A percentile compares a stretch with the other conserved stretches of the same genome.
Conservation (phyloP, 2,329 filamentous ascomycete genomes). For the Cladobotryum protrusum region DNA sequence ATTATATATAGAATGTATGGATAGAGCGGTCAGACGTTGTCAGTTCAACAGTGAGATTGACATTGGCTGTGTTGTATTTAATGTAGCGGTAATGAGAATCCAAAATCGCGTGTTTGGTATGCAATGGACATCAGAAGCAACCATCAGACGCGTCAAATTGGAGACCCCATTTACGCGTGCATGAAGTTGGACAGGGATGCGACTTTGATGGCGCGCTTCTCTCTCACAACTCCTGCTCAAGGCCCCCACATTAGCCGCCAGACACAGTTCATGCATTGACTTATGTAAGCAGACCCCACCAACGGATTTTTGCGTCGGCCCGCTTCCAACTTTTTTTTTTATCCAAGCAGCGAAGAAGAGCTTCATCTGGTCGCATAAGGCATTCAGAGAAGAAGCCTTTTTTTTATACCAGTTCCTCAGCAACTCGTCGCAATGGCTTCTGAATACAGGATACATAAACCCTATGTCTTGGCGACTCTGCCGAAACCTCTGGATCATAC, state of each 20-base stretch:
- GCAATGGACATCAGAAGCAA: not conserved
- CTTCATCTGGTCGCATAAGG: slow-evolving; percentile 16
- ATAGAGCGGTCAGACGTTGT: too few species aligned
- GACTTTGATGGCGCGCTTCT: slow-evolving; percentile 3
- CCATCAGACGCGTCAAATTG: slow-evolving; percentile 7
- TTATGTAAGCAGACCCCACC: slow-evolving; percentile 21
- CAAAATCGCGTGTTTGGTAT: not conserved
- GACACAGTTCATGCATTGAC: slow-evolving; percentile 6
- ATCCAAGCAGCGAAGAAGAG: slow-evolving; percentile 15
- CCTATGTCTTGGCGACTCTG: slow-evolving; percentile 56
- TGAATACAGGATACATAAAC: slow-evolving; percentile 56
- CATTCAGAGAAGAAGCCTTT: too few species aligned
- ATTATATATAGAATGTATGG: too few species aligned
- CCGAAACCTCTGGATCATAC: slow-evolving; percentile 51
- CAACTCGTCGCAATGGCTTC: slow-evolving; percentile 42
- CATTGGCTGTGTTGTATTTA: too few species aligned
- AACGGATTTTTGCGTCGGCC: slow-evolving; percentile 30
- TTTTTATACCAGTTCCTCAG: not conserved
- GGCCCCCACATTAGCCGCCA: not conserved
- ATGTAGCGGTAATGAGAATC: too few species aligned
- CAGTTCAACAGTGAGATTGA: too few species aligned
- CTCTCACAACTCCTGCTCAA: not conserved
- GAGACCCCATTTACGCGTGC: slow-evolving; percentile 11
- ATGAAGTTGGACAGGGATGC: slow-evolving; percentile 7
- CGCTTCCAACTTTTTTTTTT: slow-evolving; percentile 30